phyloP scores from a whole-genome alignment of 2,329 filamentous ascomycete species.

The Aspergillus unguis region DNA sequence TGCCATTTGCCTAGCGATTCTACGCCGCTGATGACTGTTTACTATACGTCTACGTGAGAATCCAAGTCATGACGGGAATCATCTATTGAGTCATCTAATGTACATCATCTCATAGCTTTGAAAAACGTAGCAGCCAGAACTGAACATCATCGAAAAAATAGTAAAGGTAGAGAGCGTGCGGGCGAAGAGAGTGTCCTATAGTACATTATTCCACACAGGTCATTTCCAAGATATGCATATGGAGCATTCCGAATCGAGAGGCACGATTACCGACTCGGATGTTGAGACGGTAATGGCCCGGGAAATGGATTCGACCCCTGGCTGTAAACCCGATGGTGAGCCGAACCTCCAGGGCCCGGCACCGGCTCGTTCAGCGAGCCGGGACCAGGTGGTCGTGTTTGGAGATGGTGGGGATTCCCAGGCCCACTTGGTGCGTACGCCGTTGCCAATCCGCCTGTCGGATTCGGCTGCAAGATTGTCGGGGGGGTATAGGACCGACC shows the following conservation, averaged over 20 bases:
- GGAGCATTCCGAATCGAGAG: conserved; percentile 1
- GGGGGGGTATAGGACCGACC: conserved; percentile 42
- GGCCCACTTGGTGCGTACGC: conserved; percentile 29
- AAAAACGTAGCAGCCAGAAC: not conserved
- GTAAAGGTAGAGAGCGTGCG: not conserved
- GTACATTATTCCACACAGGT: conserved; percentile 12
- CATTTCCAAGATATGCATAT: conserved; percentile 5
- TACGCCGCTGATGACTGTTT: no score
- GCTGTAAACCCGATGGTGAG: conserved; percentile 39
- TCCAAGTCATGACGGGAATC: not conserved
- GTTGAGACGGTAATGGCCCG: conserved; percentile 26
- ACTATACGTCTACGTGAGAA: not conserved
- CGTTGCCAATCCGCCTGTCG: conserved; percentile 22
- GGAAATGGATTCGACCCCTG: conserved; percentile 33
- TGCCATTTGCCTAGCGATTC: not conserved
- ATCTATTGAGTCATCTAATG: conserved; percentile 20
- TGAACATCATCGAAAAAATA: not conserved
- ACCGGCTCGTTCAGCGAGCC: conserved; percentile 24
- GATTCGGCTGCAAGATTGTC: conserved; percentile 29
- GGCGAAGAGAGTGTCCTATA: conserved; percentile 9
- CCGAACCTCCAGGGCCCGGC: conserved; percentile 17
- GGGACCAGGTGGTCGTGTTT: conserved; percentile 26
- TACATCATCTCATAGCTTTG: conserved; percentile 15
- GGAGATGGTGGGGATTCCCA: conserved; percentile 26
- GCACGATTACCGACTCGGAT: conserved; percentile 23